A percentile compares a stretch with the other conserved stretches of the same genome.
Evolutionary conservation across 2,329 filamentous ascomycete species (phyloP).

Genomic region (Pseudogymnoascus sp.): DNA sequence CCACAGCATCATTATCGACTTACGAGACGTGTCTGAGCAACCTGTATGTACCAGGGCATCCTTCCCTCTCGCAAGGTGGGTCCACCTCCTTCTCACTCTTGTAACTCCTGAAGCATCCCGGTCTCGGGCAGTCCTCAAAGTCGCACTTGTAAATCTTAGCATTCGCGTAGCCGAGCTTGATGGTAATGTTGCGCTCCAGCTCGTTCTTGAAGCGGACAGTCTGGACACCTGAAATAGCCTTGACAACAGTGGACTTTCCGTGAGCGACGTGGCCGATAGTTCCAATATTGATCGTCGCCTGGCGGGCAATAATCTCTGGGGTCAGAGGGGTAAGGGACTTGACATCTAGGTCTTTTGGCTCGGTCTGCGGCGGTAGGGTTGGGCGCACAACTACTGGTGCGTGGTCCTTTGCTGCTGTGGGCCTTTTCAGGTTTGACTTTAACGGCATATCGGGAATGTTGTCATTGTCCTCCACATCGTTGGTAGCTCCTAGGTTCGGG

Average conservation of each 20-base stretch:
- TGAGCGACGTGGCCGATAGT: conserved; percentile 98
- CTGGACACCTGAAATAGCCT: conserved; percentile 97
- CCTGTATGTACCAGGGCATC: conserved; percentile 79
- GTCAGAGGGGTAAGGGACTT: conserved; percentile 73
- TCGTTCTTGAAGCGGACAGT: conserved; percentile 99
- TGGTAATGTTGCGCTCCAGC: conserved; percentile 97
- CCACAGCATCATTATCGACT: conserved; percentile 32
- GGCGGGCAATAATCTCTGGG: conserved; percentile 92
- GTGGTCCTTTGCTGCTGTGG: conserved; percentile 44
- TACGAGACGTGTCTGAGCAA: conserved; percentile 87
- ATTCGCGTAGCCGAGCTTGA: conserved; percentile 99
- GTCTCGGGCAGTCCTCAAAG: conserved; percentile 80
- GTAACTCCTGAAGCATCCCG: conserved; percentile 92
- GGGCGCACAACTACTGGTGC: conserved; percentile 53
- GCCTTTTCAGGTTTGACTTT: conserved; percentile 84
- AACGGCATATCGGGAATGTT: conserved; percentile 53
- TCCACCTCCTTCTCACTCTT: conserved; percentile 99
- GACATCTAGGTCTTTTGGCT: conserved; percentile 82
- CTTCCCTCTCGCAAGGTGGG: conserved; percentile 88
- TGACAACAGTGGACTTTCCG: conserved; percentile 97
- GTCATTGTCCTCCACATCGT: conserved; percentile 46
- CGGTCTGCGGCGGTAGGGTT: conserved; percentile 78
- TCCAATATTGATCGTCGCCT: conserved; percentile 98
- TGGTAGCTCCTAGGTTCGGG: conserved; percentile 34
- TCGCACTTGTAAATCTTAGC: conserved; percentile 99